Evolutionary conservation across 768 basidiomycete species (phyloP).

Genomic region (Suillus spraguei): DNA sequence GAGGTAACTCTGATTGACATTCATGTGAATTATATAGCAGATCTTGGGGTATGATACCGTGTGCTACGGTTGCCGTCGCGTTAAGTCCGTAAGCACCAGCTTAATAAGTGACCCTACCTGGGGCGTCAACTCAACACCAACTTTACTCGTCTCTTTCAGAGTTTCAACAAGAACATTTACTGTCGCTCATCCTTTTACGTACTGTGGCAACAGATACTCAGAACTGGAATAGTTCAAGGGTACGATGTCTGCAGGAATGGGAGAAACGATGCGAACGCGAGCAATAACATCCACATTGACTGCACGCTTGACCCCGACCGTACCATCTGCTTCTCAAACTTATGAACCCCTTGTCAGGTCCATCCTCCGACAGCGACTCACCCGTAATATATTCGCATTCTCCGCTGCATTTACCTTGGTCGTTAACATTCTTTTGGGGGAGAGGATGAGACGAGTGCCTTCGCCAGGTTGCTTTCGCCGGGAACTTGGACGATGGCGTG

Average conservation of each 20-base stretch:
- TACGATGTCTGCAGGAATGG: constrained; percentile 7
- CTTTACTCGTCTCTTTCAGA: not conserved
- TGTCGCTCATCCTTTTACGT: not conserved
- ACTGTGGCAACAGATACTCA: not conserved
- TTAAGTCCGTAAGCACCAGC: no score
- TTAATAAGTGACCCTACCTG: no score
- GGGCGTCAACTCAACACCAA: not conserved
- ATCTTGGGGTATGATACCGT: no score
- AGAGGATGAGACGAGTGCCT: constrained; percentile 19
- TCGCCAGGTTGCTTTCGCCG: constrained; percentile 45
- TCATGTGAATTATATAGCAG: not conserved
- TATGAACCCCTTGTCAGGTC: constrained; percentile 71
- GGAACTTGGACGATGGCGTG: constrained; percentile 44
- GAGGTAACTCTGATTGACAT: not conserved
- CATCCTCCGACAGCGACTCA: constrained; percentile 61
- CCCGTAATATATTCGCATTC: constrained; percentile 52
- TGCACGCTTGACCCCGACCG: constrained; percentile 51
- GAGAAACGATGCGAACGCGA: constrained; percentile 31
- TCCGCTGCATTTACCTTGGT: constrained; percentile 52
- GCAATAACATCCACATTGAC: constrained; percentile 39
- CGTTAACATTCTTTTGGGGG: constrained; percentile 37
- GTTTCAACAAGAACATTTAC: constrained; percentile 5
- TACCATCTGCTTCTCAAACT: constrained; percentile 57
- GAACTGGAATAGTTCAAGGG: not conserved
- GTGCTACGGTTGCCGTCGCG: no score